A percentile compares a stretch with the other conserved stretches of the same genome.
These are phyloP conservation scores for Clarireedia hainanense DNA, from an alignment of 2,329 filamentous ascomycete genomes.

Conservation along the genomic window DNA sequence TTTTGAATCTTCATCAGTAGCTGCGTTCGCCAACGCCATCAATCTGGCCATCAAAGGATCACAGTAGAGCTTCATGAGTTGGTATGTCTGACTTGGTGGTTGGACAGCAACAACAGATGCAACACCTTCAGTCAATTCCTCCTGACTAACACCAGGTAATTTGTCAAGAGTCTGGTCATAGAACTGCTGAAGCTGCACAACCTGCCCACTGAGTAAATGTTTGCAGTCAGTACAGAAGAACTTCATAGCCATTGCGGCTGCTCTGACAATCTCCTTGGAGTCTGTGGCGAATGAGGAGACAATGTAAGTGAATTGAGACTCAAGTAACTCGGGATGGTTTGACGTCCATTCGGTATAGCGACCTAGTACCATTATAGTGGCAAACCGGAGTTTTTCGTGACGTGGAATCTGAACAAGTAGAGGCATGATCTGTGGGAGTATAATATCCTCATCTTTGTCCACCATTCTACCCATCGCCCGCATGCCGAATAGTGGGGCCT, in stretches of 20 bases:
- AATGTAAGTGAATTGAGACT: slow-evolving; percentile 91
- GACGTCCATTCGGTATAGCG: slow-evolving; percentile 98
- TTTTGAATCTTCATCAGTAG: slow-evolving; percentile 74
- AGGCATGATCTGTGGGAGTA: slow-evolving; percentile 86
- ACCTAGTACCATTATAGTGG: slow-evolving; percentile 94
- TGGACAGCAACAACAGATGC: slow-evolving; percentile 86
- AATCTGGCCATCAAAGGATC: slow-evolving; percentile 81
- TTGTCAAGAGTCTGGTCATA: slow-evolving; percentile 86
- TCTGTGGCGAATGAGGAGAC: slow-evolving; percentile 84
- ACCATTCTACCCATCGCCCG: slow-evolving; percentile 97
- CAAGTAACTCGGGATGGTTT: slow-evolving; percentile 83
- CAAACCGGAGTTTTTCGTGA: slow-evolving; percentile 97
- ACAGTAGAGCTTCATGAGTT: slow-evolving; percentile 83
- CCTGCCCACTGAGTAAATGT: slow-evolving; percentile 73
- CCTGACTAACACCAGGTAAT: slow-evolving; percentile 77
- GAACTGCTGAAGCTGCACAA: slow-evolving; percentile 81
- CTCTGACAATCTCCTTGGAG: slow-evolving; percentile 84
- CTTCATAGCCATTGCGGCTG: slow-evolving; percentile 88
- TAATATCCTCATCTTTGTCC: slow-evolving; percentile 74
- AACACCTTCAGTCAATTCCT: slow-evolving; percentile 94
- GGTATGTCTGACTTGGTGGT: slow-evolving; percentile 70
- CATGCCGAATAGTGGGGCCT: slow-evolving; percentile 91
- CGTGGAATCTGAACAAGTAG: slow-evolving; percentile 88
- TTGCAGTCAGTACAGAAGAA: slow-evolving; percentile 97
- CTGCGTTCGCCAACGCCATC: slow-evolving; percentile 79